Base-by-base conservation (phyloP, 2,329 filamentous ascomycete species). In the Epichloe sylvatica region DNA sequence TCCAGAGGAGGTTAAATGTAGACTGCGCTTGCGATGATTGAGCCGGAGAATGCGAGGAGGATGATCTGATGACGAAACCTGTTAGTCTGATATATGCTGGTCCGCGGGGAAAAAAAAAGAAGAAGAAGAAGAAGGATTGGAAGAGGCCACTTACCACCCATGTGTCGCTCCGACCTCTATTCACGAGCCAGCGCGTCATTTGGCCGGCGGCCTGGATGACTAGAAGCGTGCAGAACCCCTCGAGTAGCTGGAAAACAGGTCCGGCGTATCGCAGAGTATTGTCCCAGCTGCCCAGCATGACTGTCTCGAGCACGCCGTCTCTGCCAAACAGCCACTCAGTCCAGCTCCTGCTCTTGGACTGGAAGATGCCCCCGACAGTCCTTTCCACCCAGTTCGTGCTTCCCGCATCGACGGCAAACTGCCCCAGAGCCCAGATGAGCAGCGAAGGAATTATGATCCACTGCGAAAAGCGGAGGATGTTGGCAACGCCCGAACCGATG, bases 1-100 rank as follows among this genome's bases (percentile, higher is more conserved):
- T 80, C 87, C 90, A 97, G 47, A 98, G 79, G 68, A 97, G 97
- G 70, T 97, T n/a, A n/a, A n/a, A n/a, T n/a, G n/a, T n/a, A 97
- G 55, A 94, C 79, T 5, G 91, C 87, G 67, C 86, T 94, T 25
- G 89, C 92, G 59, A 97, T 94, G 59, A 95, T 81, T 53, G 87
- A 92, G 39, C 88, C 89, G 1, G 91, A 94, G 51, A 92, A 72
- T 51, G 94, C 83, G 42, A 98, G 77, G 40, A 97, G 78, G 46
- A 85, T 78, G 58, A 98, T 95, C 88, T 94, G 61, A 25, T 42
- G n/a, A 9, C 38, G 42, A 30, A 45, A 54, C 8, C 25, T 9
- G 35, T 46, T 36, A 46, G 45, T 39, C 75, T 59, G 74, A 67
- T 53, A 57, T 53, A 25, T 13, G 15, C 8, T 15, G 42, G 3